Conservation (phyloP, 2,329 filamentous ascomycete genomes). For the Penicillium sclerotiorum region DNA sequence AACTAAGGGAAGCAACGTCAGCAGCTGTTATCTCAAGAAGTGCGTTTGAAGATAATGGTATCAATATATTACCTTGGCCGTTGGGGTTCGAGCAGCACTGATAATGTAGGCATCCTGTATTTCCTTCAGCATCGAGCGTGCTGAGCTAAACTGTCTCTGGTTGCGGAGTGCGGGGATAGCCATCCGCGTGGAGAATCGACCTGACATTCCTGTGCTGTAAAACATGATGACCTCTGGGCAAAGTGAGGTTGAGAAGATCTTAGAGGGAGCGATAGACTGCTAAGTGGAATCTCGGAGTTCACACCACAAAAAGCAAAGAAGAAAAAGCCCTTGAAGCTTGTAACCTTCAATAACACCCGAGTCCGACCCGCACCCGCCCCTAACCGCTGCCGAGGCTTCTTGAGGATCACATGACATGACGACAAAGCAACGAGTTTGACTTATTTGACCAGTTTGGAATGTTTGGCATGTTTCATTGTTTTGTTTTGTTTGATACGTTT, state of each 20-base stretch:
- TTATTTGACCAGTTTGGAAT: too few species aligned
- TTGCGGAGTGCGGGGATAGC: constrained; percentile 47
- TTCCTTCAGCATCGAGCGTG: constrained; percentile 59
- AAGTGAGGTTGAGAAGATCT: background rate
- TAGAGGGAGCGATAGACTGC: background rate
- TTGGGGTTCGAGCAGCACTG: constrained; percentile 85
- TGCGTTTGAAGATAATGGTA: background rate
- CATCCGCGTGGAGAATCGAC: constrained; percentile 32
- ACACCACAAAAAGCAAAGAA: background rate
- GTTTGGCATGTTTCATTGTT: too few species aligned
- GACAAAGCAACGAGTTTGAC: too few species aligned
- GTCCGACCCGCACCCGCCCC: constrained; percentile 28
- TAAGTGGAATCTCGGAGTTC: background rate
- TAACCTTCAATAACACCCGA: constrained; percentile 19
- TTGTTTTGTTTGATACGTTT: too few species aligned
- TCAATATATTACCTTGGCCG: constrained; percentile 67
- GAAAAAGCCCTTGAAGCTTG: constrained; percentile 7
- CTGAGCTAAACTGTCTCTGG: constrained; percentile 56
- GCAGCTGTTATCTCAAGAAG: background rate
- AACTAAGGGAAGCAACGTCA: constrained; percentile 61
- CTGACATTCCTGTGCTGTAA: constrained; percentile 25
- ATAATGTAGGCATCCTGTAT: constrained; percentile 93
- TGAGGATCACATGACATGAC: too few species aligned
- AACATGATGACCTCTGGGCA: constrained; percentile 18
- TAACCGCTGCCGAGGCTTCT: constrained; percentile 34